Evolutionary conservation across 768 basidiomycete species (phyloP).

Genomic region (Xerocomellus intermedius): DNA sequence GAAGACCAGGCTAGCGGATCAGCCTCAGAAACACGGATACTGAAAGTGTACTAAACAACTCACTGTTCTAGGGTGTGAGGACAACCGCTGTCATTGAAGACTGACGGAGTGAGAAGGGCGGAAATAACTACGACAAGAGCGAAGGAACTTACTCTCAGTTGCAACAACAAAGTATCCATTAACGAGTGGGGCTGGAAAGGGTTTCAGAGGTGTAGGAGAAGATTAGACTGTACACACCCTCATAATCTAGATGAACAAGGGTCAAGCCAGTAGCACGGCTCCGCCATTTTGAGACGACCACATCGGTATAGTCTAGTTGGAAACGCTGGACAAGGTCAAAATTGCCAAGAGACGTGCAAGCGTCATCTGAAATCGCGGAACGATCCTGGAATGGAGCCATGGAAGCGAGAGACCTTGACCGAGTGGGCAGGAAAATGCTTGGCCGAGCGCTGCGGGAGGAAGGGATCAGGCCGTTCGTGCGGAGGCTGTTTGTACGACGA

Average conservation of each 20-base stretch:
- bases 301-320: constrained; percentile 75
- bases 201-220: constrained; percentile 12
- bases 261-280: constrained; percentile 85
- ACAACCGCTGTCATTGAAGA: constrained; percentile 92
- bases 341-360: constrained; percentile 55
- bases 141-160: constrained; percentile 71
- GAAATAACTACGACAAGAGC: not conserved
- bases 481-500: constrained; percentile 5
- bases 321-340: constrained; percentile 80
- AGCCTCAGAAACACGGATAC: constrained; percentile 1
- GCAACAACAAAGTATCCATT: constrained; percentile 89
- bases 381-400: constrained; percentile 30
- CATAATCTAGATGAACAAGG: constrained; percentile 88
- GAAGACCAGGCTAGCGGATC: constrained; percentile 67
- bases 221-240: constrained; percentile 49
- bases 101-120: constrained; percentile 38
- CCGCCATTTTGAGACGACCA: constrained; percentile 84
- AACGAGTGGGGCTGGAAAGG: constrained; percentile 69
- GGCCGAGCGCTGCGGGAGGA: not conserved
- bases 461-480: not conserved
- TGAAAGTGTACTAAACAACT: constrained; percentile 26
- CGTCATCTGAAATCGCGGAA: constrained; percentile 12
- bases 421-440: not conserved
- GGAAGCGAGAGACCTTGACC: constrained; percentile 21
- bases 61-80: constrained; percentile 97